phyloP scores from a whole-genome alignment of 768 basidiomycete species.

The Tricholoma hemisulphureum region DNA sequence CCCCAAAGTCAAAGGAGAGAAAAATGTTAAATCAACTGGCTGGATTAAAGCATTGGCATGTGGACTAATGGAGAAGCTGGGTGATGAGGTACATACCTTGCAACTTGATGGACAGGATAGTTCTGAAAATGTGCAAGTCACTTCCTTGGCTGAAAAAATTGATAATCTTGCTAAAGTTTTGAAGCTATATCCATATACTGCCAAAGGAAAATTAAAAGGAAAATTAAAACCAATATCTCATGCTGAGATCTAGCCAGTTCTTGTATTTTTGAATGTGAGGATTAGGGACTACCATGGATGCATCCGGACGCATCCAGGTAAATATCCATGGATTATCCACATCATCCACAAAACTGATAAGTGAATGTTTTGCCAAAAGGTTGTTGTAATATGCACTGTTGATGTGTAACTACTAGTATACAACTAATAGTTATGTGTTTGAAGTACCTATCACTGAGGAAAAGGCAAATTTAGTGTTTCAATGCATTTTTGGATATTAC shows the following conservation, averaged over 20 bases:
- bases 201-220: neutral
- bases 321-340: too few species aligned
- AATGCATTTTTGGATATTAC: too few species aligned
- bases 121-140: neutral
- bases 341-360: too few species aligned
- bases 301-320: too few species aligned
- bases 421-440: too few species aligned
- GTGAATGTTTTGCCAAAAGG: too few species aligned
- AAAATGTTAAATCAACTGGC: neutral
- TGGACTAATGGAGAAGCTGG: constrained; percentile 2
- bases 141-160: neutral
- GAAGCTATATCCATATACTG: neutral
- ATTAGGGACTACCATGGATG: too few species aligned
- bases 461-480: too few species aligned
- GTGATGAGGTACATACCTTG: neutral
- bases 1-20: constrained; percentile 3
- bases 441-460: too few species aligned
- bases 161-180: neutral
- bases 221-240: neutral
- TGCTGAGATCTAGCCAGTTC: too few species aligned
- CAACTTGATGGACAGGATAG: neutral
- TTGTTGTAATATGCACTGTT: too few species aligned
- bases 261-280: neutral
- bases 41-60: constrained; percentile 15
- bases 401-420: too few species aligned